Conservation (phyloP, 1,284 basidiomycete genomes). For the Boletus semigastroideus region DNA sequence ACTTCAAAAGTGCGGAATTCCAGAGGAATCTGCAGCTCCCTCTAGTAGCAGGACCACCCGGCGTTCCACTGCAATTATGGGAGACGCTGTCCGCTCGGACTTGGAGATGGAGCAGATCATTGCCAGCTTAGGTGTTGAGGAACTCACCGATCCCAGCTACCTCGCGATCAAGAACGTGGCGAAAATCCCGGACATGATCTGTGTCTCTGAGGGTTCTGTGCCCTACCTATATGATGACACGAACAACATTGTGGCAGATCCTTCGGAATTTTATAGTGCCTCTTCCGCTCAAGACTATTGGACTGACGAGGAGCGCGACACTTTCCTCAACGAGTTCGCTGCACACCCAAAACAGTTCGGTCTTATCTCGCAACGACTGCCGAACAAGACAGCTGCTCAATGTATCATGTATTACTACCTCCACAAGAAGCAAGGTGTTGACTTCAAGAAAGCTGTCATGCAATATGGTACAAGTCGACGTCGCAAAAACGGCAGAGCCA, state of each 20-base stretch:
- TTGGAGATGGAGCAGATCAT: constrained; percentile 98
- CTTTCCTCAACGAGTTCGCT: constrained; percentile 82
- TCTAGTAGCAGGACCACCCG: constrained; percentile 65
- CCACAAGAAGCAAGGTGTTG: constrained; percentile 86
- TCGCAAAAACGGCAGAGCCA: constrained; percentile 54
- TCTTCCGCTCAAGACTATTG: constrained; percentile 75
- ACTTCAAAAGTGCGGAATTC: constrained; percentile 29
- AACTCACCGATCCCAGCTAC: constrained; percentile 87
- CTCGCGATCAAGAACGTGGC: constrained; percentile 89
- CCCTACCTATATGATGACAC: constrained; percentile 80
- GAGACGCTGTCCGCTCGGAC: constrained; percentile 92
- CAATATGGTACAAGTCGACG: constrained; percentile 66
- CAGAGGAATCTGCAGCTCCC: constrained; percentile 45
- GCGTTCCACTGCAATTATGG: constrained; percentile 67
- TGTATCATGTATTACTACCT: constrained; percentile 95
- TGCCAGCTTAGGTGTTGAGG: constrained; percentile 88
- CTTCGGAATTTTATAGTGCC: constrained; percentile 75
- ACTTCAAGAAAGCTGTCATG: constrained; percentile 77
- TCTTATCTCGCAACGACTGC: constrained; percentile 76
- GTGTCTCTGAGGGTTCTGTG: constrained; percentile 60
- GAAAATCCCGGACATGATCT: constrained; percentile 89
- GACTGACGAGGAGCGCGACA: constrained; percentile 83
- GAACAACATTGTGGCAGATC: constrained; percentile 80
- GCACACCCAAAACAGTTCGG: constrained; percentile 94
- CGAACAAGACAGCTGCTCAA: constrained; percentile 85